A percentile compares a stretch with the other conserved stretches of the same genome.
Evolutionary conservation across 306 rosid genomes (phyloP).

Genomic region (Carpinus fangiana): DNA sequence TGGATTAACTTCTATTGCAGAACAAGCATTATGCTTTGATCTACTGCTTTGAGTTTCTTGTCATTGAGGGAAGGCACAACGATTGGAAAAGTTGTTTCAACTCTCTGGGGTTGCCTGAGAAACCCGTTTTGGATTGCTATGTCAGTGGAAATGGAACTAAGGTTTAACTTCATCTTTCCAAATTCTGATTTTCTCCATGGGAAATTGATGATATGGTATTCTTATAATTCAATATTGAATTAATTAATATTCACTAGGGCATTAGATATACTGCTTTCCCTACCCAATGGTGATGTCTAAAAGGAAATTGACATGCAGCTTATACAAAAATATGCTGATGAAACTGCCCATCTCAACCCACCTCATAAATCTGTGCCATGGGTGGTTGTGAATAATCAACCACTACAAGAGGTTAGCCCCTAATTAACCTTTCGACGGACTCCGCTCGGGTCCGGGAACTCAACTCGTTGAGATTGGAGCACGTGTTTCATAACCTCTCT

Average conservation of each 20-base stretch:
- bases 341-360: slow-evolving; percentile 45
- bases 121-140: slow-evolving; percentile 39
- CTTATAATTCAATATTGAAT: too few relatives aligned
- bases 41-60: slow-evolving; percentile 57
- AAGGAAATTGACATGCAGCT: slow-evolving; percentile 42
- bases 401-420: slow-evolving; percentile 44
- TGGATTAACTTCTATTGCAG: slow-evolving; percentile 29
- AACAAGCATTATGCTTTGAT: slow-evolving; percentile 48
- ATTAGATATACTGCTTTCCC: neutral
- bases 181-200: neutral
- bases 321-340: slow-evolving; percentile 36
- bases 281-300: neutral
- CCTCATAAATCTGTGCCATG: slow-evolving; percentile 51
- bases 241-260: neutral
- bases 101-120: slow-evolving; percentile 43
- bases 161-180: slow-evolving; percentile 29
- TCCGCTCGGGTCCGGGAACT: too few relatives aligned
- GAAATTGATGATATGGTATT: too few relatives aligned
- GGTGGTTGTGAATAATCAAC: slow-evolving; percentile 59
- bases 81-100: slow-evolving; percentile 47
- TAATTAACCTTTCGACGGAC: neutral
- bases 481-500: neutral
- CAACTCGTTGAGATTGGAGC: too few relatives aligned
- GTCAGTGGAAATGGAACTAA: slow-evolving; percentile 45
- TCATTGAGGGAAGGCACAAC: slow-evolving; percentile 43